Base-by-base conservation (phyloP, 345 rosid species). In the Bruguiera sexangula region DNA sequence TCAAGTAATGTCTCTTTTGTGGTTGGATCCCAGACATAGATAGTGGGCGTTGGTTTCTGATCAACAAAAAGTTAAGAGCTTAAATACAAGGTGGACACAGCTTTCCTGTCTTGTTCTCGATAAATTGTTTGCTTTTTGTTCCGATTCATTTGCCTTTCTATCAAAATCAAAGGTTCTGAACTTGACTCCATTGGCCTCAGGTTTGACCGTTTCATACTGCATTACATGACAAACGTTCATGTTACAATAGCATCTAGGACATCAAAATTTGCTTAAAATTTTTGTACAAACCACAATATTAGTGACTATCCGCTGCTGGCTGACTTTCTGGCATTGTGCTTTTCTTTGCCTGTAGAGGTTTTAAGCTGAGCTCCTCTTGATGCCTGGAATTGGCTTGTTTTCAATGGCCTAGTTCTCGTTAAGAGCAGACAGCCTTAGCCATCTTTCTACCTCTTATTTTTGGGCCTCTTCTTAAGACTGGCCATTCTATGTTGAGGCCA, bases 111-210 rank as follows among this genome's bases (percentile, higher is more conserved):
- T 74, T 80, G 46, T 75, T 82, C 68, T 74, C 75, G 72, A 64
- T 76, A 73, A 80, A 22, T 63, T 79, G 66, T 85, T 79, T 71
- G 82, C 86, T 81, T 89, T 87, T 88, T 86, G 86, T 88, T 87
- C 85, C 72, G 83, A 85, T 90, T 82, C 88, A 83, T 90, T 90
- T 92, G 90, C 91, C 90, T 85, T 81, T 83, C 90, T 81, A 56
- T 56, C 30, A 24, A 10, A 21, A 56, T 22, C 60, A 56, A 43
- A 76, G 82, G 85, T 88, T 84, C 60, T 56, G 30, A 56, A 56
- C 30, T 56, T 63, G 80, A 79, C 80, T 75, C 75, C 72, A 62
- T 39, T 16, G 13, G 11, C 66, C 59, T 69, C 86, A 56, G 60
- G 30, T 56, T 56, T 56, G 60, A 56, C 60, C 73, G 73, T 73